Conservation (phyloP, 495 filamentous ascomycete species). For the Penicillium chermesinum region DNA sequence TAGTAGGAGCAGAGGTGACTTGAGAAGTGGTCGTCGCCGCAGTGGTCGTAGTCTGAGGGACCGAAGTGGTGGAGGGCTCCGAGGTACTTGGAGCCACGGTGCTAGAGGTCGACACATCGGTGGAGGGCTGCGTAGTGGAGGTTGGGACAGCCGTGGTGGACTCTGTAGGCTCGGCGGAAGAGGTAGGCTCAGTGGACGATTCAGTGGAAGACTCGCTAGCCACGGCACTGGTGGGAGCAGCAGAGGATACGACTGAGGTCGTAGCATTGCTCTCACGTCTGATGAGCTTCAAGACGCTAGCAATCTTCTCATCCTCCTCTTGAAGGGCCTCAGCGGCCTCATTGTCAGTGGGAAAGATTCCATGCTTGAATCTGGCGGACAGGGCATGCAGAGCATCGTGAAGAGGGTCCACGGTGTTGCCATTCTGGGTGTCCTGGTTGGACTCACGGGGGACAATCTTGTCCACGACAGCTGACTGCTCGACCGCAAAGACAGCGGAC, state of each 20-base stretch:
- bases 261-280: conserved; percentile 39
- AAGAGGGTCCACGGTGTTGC: conserved; percentile 35
- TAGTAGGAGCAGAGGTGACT: conserved; percentile 40
- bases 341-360: conserved; percentile 45
- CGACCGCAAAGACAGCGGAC: conserved; percentile 17
- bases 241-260: conserved; percentile 11
- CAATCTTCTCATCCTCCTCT: conserved; percentile 41
- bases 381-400: conserved; percentile 48
- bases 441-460: conserved; percentile 22
- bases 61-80: conserved; percentile 10
- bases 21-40: conserved; percentile 34
- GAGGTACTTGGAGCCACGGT: conserved; percentile 9
- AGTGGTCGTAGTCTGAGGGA: conserved; percentile 9
- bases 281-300: conserved; percentile 37
- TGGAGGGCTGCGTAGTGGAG: conserved; percentile 3
- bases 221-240: conserved; percentile 11
- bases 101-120: conserved; percentile 7
- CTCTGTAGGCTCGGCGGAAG: conserved; percentile 4
- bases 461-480: conserved; percentile 11
- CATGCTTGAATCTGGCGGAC: conserved; percentile 47
- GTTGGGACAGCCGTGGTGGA: conserved; percentile 13
- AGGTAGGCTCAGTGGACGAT: background rate
- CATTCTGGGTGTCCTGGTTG: conserved; percentile 37
- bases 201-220: background rate
- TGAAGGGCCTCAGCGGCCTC: conserved; percentile 44